These are phyloP conservation scores for Prosopis cineraria DNA, from an alignment of 306 rosid genomes.

Conservation along the genomic window DNA sequence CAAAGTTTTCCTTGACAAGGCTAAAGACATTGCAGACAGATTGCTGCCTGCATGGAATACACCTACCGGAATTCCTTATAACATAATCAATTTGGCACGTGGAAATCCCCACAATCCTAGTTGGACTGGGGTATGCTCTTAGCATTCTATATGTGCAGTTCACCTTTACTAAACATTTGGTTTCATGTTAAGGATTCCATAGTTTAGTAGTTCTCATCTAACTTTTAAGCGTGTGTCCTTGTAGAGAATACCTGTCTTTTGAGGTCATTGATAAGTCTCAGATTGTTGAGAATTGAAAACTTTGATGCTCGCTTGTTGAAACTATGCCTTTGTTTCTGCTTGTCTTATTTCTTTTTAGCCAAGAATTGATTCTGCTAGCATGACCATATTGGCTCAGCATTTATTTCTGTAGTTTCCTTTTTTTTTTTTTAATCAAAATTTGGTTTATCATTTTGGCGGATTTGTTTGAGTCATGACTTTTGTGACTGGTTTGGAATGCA, in stretches of 20 bases:
- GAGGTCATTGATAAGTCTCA: slow-evolving; percentile 29
- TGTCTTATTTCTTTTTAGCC: background rate
- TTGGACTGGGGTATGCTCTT: slow-evolving; percentile 89
- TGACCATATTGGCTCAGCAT: background rate
- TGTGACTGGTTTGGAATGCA: slow-evolving; percentile 27
- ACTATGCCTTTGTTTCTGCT: slow-evolving; percentile 14
- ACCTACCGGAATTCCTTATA: slow-evolving; percentile 90
- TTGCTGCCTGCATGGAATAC: slow-evolving; percentile 98
- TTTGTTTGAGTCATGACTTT: slow-evolving; percentile 12
- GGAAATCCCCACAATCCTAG: slow-evolving; percentile 84
- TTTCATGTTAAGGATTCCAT: slow-evolving; percentile 15
- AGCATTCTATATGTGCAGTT: slow-evolving; percentile 26
- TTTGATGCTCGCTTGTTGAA: slow-evolving; percentile 14
- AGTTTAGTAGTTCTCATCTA: slow-evolving; percentile 7
- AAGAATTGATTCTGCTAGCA: background rate
- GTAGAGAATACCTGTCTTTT: background rate
- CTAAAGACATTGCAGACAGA: slow-evolving; percentile 93
- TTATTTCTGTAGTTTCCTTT: slow-evolving; percentile 1
- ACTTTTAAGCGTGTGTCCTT: background rate
- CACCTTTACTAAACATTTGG: slow-evolving; percentile 10
- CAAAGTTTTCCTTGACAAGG: slow-evolving; percentile 85
- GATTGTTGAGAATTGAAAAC: slow-evolving; percentile 15
- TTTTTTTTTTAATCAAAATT: background rate
- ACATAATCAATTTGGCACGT: slow-evolving; percentile 81
- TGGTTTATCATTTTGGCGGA: slow-evolving; percentile 11